A percentile compares a stretch with the other conserved stretches of the same genome.
Conservation (phyloP, 495 filamentous ascomycete species). For the Penicillium desertorum region DNA sequence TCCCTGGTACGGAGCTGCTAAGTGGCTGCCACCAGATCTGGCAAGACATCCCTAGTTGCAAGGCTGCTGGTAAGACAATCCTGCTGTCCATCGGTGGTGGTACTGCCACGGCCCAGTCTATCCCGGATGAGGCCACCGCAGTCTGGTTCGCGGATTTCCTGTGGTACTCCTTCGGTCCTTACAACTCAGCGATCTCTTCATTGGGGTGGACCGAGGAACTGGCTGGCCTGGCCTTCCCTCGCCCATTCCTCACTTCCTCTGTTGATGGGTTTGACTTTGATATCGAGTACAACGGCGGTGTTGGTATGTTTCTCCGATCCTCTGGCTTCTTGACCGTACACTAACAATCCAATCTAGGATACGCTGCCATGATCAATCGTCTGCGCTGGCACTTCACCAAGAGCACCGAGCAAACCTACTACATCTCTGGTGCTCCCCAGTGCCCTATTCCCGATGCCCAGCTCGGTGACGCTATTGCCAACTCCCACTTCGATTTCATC, state of each 20-base stretch:
- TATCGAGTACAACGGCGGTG: slow-evolving; percentile 51
- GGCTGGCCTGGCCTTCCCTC: slow-evolving; percentile 30
- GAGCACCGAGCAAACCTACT: slow-evolving; percentile 49
- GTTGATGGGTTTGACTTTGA: slow-evolving; percentile 76
- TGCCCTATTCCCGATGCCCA: slow-evolving; percentile 61
- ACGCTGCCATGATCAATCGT: slow-evolving; percentile 48
- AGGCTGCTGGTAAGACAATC: slow-evolving; percentile 63
- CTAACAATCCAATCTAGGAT: slow-evolving; percentile 32
- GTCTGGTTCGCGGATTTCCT: slow-evolving; percentile 57
- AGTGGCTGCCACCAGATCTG: slow-evolving; percentile 52
- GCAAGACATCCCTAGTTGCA: slow-evolving; percentile 64
- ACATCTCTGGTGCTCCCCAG: slow-evolving; percentile 65
- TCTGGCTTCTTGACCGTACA: slow-evolving; percentile 2
- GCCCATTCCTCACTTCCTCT: slow-evolving; percentile 60
- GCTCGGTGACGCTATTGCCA: slow-evolving; percentile 50
- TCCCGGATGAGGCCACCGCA: slow-evolving; percentile 34
- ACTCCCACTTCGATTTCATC: slow-evolving; percentile 59
- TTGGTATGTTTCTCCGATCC: slow-evolving; percentile 42
- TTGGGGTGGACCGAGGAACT: slow-evolving; percentile 1
- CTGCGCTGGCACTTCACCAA: slow-evolving; percentile 53
- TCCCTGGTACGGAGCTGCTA: slow-evolving; percentile 37
- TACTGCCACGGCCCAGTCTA: slow-evolving; percentile 38
- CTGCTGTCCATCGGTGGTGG: slow-evolving; percentile 65
- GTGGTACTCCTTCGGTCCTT: slow-evolving; percentile 64
- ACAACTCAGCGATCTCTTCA: neutral